Conservation (phyloP, 1,139 yeast species). For the Blastobotrys illinoisensis region DNA sequence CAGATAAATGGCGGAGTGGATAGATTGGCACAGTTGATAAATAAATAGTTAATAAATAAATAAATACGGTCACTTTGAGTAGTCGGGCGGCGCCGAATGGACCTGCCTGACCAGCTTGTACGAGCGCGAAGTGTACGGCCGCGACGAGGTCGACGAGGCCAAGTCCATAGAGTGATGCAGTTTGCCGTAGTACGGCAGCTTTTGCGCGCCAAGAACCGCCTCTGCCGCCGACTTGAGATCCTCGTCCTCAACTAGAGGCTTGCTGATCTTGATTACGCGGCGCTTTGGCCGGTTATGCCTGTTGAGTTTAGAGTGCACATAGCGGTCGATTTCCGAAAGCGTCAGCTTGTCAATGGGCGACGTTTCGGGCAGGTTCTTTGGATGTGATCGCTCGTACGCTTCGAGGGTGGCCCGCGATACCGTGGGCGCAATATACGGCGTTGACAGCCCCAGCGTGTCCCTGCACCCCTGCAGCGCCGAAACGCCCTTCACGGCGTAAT, state of each 20-base stretch:
- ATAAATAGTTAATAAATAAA: not conserved
- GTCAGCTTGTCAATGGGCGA: not conserved
- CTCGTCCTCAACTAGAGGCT: not conserved
- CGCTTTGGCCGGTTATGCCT: conserved; percentile 7
- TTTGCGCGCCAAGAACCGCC: not conserved
- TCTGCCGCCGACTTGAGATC: not conserved
- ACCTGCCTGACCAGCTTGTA: not conserved
- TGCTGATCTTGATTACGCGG: conserved; percentile 5
- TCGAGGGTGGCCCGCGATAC: conserved; percentile 1
- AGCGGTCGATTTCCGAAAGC: not conserved
- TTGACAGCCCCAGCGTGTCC: not conserved
- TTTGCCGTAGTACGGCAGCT: not conserved
- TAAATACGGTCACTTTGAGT: not conserved
- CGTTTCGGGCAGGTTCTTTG: not conserved
- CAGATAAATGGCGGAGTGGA: conserved; percentile 7
- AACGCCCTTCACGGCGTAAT: not conserved
- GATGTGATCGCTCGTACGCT: not conserved
- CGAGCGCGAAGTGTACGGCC: not conserved
- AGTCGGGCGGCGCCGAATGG: not conserved
- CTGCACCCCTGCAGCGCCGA: not conserved
- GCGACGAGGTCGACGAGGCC: not conserved
- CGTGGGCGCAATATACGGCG: not conserved
- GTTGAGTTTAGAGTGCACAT: conserved; percentile 2
- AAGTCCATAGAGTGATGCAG: not conserved
- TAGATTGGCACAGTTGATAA: not conserved